Conservation (phyloP, 2,329 filamentous ascomycete genomes). For the Pleomassaria siparia region DNA sequence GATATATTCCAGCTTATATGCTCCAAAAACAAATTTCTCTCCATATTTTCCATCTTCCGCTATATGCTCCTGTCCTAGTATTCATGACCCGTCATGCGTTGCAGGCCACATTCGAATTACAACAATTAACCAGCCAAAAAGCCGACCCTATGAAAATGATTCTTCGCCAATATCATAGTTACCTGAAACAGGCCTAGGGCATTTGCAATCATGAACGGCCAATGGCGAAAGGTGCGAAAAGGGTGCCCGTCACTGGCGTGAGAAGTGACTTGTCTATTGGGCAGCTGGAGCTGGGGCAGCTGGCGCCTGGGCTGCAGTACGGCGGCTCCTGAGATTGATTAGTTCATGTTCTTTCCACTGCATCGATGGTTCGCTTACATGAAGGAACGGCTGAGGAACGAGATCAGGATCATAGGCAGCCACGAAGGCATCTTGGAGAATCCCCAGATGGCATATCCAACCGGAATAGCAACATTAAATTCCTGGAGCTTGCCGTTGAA, state of each 20-base stretch:
- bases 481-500: conserved; percentile 69
- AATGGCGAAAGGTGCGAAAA: background rate
- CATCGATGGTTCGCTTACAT: conserved; percentile 62
- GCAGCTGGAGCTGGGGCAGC: conserved; percentile 4
- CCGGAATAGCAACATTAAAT: conserved; percentile 62
- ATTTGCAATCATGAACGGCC: background rate
- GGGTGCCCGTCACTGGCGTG: background rate
- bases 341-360: conserved; percentile 5
- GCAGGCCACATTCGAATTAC: conserved; percentile 1
- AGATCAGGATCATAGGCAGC: conserved; percentile 76
- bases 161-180: background rate
- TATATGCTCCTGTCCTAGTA: background rate
- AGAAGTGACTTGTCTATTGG: conserved; percentile 5
- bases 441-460: conserved; percentile 68
- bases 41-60: background rate
- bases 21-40: background rate
- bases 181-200: background rate
- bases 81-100: background rate
- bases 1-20: background rate
- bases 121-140: conserved; percentile 3
- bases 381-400: conserved; percentile 70
- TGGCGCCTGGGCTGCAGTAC: conserved; percentile 11
- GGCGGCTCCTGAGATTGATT: conserved; percentile 26
- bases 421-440: conserved; percentile 65
- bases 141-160: conserved; percentile 1